Evolutionary conservation across 768 basidiomycete genomes (phyloP).

Genomic region (Ephemerocybe angulata): DNA sequence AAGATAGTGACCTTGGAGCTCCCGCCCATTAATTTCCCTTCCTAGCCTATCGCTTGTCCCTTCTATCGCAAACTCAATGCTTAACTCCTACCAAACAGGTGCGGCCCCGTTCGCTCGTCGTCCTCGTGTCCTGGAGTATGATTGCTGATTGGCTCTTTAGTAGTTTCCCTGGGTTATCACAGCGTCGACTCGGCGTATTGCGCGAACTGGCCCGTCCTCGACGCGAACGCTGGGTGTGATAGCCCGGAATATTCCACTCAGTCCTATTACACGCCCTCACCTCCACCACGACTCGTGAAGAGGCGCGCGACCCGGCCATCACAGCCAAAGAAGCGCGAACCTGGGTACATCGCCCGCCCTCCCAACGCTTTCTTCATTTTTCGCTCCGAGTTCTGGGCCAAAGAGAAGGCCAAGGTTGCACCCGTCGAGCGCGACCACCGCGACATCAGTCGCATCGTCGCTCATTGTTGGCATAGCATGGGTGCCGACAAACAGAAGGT

Average conservation of each 20-base stretch:
- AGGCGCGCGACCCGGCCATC: conserved; percentile 8
- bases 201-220: too few species aligned
- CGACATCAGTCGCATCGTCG: conserved; percentile 63
- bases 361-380: conserved; percentile 77
- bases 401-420: conserved; percentile 43
- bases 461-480: conserved; percentile 56
- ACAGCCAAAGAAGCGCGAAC: conserved; percentile 20
- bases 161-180: too few species aligned
- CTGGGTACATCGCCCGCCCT: conserved; percentile 60
- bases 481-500: conserved; percentile 34
- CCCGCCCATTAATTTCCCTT: too few species aligned
- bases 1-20: too few species aligned
- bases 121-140: too few species aligned
- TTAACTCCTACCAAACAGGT: too few species aligned
- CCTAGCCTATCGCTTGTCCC: too few species aligned
- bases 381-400: conserved; percentile 59
- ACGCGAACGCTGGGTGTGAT: neutral
- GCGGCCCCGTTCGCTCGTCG: too few species aligned
- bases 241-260: neutral
- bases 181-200: too few species aligned
- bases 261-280: neutral
- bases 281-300: conserved; percentile 12
- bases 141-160: too few species aligned
- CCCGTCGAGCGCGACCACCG: conserved; percentile 61
- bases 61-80: too few species aligned